Percentiles rank a stretch among this genome's conserved stretches.
Evolutionary conservation across 805 yeast genomes (phyloP).

Genomic region (Tetrapisispora fleetii): DNA sequence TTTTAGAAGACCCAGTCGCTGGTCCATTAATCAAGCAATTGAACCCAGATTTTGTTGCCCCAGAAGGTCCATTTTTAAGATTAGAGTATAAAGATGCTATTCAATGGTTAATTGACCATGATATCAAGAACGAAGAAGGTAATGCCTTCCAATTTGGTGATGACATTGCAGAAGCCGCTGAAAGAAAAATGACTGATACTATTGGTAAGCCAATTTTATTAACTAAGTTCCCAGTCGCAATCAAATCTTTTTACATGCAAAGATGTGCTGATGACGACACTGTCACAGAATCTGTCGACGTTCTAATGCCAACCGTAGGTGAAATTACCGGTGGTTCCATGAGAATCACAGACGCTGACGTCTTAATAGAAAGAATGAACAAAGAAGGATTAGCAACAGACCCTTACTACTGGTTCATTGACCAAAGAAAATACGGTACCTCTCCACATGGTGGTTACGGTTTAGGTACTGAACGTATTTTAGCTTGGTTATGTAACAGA

Average conservation of each 20-base stretch:
- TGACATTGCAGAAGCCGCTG: slow-evolving; percentile 99
- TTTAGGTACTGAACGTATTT: slow-evolving; percentile 92
- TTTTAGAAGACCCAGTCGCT: slow-evolving; percentile 81
- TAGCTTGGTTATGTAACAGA: slow-evolving; percentile 97
- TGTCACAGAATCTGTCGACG: slow-evolving; percentile 97
- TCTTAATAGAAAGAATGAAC: slow-evolving; percentile 79
- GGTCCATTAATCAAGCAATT: slow-evolving; percentile 84
- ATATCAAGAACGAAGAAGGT: slow-evolving; percentile 89
- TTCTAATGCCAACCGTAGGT: slow-evolving; percentile 97
- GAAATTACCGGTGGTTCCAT: slow-evolving; percentile 98
- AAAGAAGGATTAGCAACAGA: slow-evolving; percentile 81
- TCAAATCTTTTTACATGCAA: slow-evolving; percentile 97
- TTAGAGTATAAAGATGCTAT: slow-evolving; percentile 85
- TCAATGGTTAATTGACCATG: slow-evolving; percentile 94
- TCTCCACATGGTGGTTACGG: slow-evolving; percentile 99
- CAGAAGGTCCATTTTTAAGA: slow-evolving; percentile 80
- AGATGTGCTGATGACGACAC: slow-evolving; percentile 81
- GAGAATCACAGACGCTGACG: slow-evolving; percentile 82
- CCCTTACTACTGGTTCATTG: slow-evolving; percentile 92
- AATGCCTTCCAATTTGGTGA: slow-evolving; percentile 92
- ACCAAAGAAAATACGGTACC: slow-evolving; percentile 93
- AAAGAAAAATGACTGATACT: slow-evolving; percentile 95
- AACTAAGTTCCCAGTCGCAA: slow-evolving; percentile 91
- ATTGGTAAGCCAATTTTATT: slow-evolving; percentile 88
- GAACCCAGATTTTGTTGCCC: slow-evolving; percentile 85